These are phyloP conservation scores for Globomyces pollinis-pini DNA, from an alignment of 192 early-diverging fungal genomes.

Conservation along the genomic window DNA sequence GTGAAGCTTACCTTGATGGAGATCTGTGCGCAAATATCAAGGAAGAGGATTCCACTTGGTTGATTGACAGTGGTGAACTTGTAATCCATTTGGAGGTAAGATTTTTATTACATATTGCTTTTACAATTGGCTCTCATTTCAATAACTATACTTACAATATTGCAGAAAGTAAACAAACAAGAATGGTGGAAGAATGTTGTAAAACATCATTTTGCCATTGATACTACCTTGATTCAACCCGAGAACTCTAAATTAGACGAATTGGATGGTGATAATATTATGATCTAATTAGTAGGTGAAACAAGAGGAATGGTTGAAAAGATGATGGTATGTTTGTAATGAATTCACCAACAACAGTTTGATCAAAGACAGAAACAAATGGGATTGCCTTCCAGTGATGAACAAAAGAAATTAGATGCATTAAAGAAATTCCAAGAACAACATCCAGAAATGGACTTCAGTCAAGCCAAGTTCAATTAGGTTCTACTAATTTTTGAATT, in stretches of 20 bases:
- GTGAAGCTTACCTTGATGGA: slow-evolving; percentile 69
- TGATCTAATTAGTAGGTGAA: too few species aligned
- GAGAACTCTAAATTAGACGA: slow-evolving; percentile 84
- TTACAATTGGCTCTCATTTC: background rate
- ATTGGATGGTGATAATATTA: slow-evolving; percentile 79
- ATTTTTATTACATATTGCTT: background rate
- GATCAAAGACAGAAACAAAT: slow-evolving; percentile 81
- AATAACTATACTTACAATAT: too few species aligned
- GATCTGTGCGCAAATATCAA: slow-evolving; percentile 60
- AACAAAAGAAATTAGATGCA: slow-evolving; percentile 65
- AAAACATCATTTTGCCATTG: slow-evolving; percentile 66
- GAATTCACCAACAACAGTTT: slow-evolving; percentile 45
- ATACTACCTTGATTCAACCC: slow-evolving; percentile 81
- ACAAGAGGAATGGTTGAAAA: slow-evolving; percentile 90
- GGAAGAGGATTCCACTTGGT: slow-evolving; percentile 77
- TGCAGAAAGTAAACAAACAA: slow-evolving; percentile 66
- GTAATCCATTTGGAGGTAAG: slow-evolving; percentile 76
- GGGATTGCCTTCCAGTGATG: slow-evolving; percentile 71
- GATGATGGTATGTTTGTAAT: slow-evolving; percentile 84
- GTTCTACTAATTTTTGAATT: background rate
- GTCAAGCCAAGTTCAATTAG: slow-evolving; percentile 20
- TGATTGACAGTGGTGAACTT: slow-evolving; percentile 64
- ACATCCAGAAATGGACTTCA: slow-evolving; percentile 59
- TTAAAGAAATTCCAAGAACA: slow-evolving; percentile 65
- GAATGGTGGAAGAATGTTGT: slow-evolving; percentile 90